Percentiles rank a stretch among this genome's conserved stretches.
Evolutionary conservation across 148 eudicot genomes (phyloP).

Genomic region (Pouteria glomerata): DNA sequence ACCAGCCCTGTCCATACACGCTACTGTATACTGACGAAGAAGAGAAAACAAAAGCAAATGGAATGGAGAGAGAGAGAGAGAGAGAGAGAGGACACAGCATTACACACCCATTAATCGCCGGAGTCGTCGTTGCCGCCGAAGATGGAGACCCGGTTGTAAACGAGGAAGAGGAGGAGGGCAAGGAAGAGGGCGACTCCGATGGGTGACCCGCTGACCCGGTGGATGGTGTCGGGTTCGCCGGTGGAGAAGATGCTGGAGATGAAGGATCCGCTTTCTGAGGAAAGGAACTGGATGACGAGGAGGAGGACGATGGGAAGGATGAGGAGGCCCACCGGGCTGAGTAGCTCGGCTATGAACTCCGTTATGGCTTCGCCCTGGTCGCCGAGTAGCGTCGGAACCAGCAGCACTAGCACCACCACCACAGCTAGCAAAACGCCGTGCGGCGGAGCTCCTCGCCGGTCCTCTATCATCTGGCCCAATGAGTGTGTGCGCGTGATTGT

Average conservation of each 20-base stretch:
- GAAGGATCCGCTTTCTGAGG: constrained; percentile 53
- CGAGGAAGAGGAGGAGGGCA: constrained; percentile 46
- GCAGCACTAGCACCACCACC: constrained; percentile 46
- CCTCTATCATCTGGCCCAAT: constrained; percentile 34
- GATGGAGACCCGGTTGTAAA: constrained; percentile 58
- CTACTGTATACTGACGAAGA: no score
- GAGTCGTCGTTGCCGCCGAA: constrained; percentile 81
- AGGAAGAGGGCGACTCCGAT: constrained; percentile 70
- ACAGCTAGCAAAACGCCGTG: constrained; percentile 63
- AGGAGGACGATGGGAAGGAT: constrained; percentile 69
- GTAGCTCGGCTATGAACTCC: constrained; percentile 51
- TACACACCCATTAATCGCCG: constrained; percentile 29
- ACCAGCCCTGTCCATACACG: no score
- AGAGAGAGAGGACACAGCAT: no score
- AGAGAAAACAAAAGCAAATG: no score
- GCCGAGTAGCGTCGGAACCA: constrained; percentile 37
- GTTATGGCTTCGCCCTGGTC: constrained; percentile 72
- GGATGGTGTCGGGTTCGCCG: constrained; percentile 72
- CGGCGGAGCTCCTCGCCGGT: constrained; percentile 50
- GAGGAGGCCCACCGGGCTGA: constrained; percentile 68
- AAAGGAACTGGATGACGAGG: constrained; percentile 61
- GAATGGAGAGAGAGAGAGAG: no score
- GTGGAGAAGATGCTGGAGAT: constrained; percentile 46
- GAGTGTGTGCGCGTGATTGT: constrained; percentile 3
- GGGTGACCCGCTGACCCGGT: constrained; percentile 79